These are phyloP conservation scores for Aspergillus avenaceus DNA, from an alignment of 495 filamentous ascomycete species.

Conservation along the genomic window DNA sequence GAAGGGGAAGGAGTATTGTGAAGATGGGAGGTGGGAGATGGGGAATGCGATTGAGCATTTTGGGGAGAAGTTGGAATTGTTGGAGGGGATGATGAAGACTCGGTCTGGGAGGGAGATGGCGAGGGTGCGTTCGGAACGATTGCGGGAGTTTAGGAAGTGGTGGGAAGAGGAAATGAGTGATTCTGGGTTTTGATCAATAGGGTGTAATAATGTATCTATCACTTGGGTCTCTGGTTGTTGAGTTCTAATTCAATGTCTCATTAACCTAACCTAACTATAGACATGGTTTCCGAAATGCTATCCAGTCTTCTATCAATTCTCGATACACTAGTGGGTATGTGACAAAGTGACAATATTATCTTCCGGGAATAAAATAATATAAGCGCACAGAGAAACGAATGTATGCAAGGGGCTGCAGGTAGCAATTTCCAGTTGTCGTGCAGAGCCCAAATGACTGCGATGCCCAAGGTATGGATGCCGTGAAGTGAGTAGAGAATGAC, in stretches of 20 bases:
- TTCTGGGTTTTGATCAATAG: constrained; percentile 9
- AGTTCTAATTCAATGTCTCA: too few species aligned
- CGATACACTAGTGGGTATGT: constrained; percentile 12
- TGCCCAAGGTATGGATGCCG: background rate
- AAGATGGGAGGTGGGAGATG: constrained; percentile 48
- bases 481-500: background rate
- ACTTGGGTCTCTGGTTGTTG: too few species aligned
- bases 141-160: constrained; percentile 63
- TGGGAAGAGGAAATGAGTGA: constrained; percentile 63
- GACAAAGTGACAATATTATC: constrained; percentile 6
- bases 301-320: constrained; percentile 10
- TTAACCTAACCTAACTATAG: constrained; percentile 3
- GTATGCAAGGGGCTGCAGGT: background rate
- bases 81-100: constrained; percentile 77
- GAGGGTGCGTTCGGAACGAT: constrained; percentile 55
- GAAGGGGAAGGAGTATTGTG: constrained; percentile 36
- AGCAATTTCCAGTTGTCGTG: background rate
- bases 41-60: constrained; percentile 67
- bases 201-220: constrained; percentile 22
- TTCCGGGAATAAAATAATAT: constrained; percentile 3
- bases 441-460: background rate
- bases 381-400: constrained; percentile 5
- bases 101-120: constrained; percentile 64
- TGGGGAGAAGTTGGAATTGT: constrained; percentile 67
- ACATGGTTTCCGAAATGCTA: background rate